Conservation (phyloP, 2,329 filamentous ascomycete genomes). For the Byssochlamys sp. region DNA sequence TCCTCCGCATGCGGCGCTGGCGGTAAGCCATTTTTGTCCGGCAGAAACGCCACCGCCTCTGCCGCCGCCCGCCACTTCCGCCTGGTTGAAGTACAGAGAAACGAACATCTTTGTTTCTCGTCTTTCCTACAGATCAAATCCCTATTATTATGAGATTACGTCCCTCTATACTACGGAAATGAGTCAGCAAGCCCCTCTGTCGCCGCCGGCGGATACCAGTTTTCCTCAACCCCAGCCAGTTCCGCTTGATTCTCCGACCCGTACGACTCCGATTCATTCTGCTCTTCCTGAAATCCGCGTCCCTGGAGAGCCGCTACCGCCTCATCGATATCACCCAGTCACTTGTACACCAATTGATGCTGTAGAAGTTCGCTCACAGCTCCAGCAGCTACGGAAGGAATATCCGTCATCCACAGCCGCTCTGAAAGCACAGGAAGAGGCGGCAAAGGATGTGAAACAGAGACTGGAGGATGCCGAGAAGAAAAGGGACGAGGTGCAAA, state of each 20-base stretch:
- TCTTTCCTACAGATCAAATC: not conserved
- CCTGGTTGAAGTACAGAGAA: not conserved
- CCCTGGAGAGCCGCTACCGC: slow-evolving; percentile 23
- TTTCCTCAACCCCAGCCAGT: slow-evolving; percentile 13
- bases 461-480: slow-evolving; percentile 28
- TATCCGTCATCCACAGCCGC: slow-evolving; percentile 26
- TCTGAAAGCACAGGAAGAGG: slow-evolving; percentile 28
- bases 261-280: slow-evolving; percentile 31
- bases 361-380: slow-evolving; percentile 19
- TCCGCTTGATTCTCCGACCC: slow-evolving; percentile 25
- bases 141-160: not conserved
- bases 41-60: not conserved
- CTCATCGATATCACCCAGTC: slow-evolving; percentile 29
- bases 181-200: slow-evolving; percentile 21
- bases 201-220: slow-evolving; percentile 25
- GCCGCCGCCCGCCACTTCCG: not conserved
- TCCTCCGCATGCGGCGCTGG: not conserved
- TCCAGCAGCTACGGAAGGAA: slow-evolving; percentile 28
- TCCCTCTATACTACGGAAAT: slow-evolving; percentile 8
- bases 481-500: slow-evolving; percentile 31
- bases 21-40: not conserved
- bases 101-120: not conserved
- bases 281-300: slow-evolving; percentile 31
- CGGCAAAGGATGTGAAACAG: slow-evolving; percentile 28
- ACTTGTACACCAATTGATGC: slow-evolving; percentile 28